Percentiles rank a stretch among this genome's conserved stretches.
phyloP scores from a whole-genome alignment of 2,329 filamentous ascomycete species.

The Calonectria pauciramosa region DNA sequence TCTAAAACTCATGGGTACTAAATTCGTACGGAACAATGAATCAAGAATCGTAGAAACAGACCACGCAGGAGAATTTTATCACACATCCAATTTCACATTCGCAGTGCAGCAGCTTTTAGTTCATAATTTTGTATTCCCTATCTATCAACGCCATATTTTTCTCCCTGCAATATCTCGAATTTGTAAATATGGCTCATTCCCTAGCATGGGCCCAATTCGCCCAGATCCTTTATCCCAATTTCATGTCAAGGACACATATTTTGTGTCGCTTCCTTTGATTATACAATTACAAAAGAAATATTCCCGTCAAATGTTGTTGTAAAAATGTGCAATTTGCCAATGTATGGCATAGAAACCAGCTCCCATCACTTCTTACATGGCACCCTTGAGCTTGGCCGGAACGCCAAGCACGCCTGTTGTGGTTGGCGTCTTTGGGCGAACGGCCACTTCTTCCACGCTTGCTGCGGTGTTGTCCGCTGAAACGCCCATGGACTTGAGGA shows the following conservation, averaged over 20 bases:
- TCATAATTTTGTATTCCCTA: neutral
- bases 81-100: neutral
- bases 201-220: neutral
- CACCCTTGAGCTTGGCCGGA: conserved; percentile 13
- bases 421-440: neutral
- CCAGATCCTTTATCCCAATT: neutral
- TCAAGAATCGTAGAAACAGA: too few relatives aligned
- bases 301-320: neutral
- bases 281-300: conserved; percentile 10
- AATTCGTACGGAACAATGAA: too few relatives aligned
- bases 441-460: conserved; percentile 33
- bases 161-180: neutral
- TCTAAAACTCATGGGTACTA: too few relatives aligned
- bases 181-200: neutral
- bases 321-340: too few relatives aligned
- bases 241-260: neutral
- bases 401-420: conserved; percentile 8
- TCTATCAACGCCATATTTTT: conserved; percentile 9
- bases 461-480: conserved; percentile 40
- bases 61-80: too few relatives aligned
- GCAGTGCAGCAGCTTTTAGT: neutral
- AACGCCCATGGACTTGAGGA: conserved; percentile 62
- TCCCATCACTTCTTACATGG: neutral
- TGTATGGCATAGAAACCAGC: neutral
- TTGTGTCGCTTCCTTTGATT: neutral